Conservation (phyloP, 148 eudicot species). For the Fallopia convolvulus region DNA sequence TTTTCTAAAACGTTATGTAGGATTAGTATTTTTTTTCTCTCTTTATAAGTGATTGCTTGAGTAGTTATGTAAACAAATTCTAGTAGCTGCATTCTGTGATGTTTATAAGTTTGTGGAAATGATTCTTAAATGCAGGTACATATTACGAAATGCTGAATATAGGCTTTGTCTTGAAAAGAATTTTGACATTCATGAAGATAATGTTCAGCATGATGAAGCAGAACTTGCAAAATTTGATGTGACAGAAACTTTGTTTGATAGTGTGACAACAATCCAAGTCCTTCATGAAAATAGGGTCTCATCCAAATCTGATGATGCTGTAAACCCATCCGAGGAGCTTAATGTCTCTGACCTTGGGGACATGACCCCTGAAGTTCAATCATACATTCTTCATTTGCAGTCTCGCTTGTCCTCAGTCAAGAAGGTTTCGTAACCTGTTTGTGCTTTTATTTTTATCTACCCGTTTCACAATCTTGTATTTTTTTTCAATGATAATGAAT, state of each 20-base stretch:
- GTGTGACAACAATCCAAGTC: slow-evolving; percentile 28
- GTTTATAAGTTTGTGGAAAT: neutral
- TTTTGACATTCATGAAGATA: slow-evolving; percentile 54
- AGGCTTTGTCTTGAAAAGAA: slow-evolving; percentile 89
- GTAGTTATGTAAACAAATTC: neutral
- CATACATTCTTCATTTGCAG: slow-evolving; percentile 59
- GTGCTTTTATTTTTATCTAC: neutral
- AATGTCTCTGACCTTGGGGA: slow-evolving; percentile 55
- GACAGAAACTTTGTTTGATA: slow-evolving; percentile 35
- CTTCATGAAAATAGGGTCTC: slow-evolving; percentile 30
- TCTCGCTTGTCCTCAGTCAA: slow-evolving; percentile 66
- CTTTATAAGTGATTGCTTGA: neutral
- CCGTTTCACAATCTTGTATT: neutral
- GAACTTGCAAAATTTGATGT: slow-evolving; percentile 41
- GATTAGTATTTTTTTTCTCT: neutral
- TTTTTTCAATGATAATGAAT: neutral
- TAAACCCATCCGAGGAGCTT: slow-evolving; percentile 26
- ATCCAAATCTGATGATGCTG: slow-evolving; percentile 28
- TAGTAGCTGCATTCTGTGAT: neutral
- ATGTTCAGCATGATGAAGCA: slow-evolving; percentile 25
- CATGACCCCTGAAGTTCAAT: slow-evolving; percentile 57
- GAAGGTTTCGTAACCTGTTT: slow-evolving; percentile 39
- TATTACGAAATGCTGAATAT: slow-evolving; percentile 85
- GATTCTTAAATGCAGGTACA: slow-evolving; percentile 51
- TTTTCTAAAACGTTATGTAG: no score